Percentiles rank a stretch among this genome's conserved stretches.
Conservation (phyloP, 148 eudicot species). For the Mesembryanthemum crystallinum region DNA sequence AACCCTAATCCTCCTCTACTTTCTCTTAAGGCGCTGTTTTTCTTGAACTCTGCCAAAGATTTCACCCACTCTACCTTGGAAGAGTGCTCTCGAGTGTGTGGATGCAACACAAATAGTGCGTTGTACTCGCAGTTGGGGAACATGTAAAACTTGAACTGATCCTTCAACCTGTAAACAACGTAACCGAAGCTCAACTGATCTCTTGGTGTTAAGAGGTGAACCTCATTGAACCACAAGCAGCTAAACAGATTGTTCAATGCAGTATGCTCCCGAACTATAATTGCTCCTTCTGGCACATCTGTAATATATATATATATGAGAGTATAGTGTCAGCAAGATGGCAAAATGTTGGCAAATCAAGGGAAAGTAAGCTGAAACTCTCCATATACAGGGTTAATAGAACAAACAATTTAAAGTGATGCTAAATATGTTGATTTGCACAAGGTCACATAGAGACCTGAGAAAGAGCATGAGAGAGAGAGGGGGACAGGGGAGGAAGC, state of each 20-base stretch:
- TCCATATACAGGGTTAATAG: too few relatives aligned
- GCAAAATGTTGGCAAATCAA: neutral
- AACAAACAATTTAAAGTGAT: too few relatives aligned
- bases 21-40: slow-evolving; percentile 58
- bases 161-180: slow-evolving; percentile 68
- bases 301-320: slow-evolving; percentile 24
- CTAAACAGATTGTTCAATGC: slow-evolving; percentile 79
- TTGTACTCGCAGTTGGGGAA: slow-evolving; percentile 96
- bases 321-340: slow-evolving; percentile 3
- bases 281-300: slow-evolving; percentile 99
- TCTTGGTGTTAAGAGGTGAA: slow-evolving; percentile 88
- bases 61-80: slow-evolving; percentile 95
- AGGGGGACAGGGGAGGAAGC: too few relatives aligned
- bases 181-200: slow-evolving; percentile 97
- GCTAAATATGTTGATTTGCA: too few relatives aligned
- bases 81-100: slow-evolving; percentile 91
- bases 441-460: too few relatives aligned
- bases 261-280: slow-evolving; percentile 85
- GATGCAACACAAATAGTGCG: slow-evolving; percentile 70
- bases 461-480: too few relatives aligned
- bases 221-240: slow-evolving; percentile 99
- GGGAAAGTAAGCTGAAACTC: neutral
- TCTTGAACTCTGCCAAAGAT: slow-evolving; percentile 63
- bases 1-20: slow-evolving; percentile 90
- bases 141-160: slow-evolving; percentile 71